Evolutionary conservation across 768 basidiomycete genomes (phyloP).

Genomic region (Dentipellis fragilis): DNA sequence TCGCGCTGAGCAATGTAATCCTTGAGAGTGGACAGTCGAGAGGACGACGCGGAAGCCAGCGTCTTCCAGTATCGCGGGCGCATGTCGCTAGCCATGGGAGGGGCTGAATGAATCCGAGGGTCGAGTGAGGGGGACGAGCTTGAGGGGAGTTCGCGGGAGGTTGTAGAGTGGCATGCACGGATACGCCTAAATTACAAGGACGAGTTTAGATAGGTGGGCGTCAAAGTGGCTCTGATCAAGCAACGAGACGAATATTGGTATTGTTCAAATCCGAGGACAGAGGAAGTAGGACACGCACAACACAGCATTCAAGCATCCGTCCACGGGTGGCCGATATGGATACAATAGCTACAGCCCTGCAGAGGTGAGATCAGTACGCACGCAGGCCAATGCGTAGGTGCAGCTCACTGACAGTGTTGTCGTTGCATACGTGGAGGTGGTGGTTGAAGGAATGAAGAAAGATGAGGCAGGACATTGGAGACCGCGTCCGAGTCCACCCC

Average conservation of each 20-base stretch:
- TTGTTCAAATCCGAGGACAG: background rate
- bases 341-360: too few relatives aligned
- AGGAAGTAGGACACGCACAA: background rate
- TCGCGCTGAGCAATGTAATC: constrained; percentile 41
- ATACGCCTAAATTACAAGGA: background rate
- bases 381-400: too few relatives aligned
- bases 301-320: background rate
- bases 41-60: constrained; percentile 22
- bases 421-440: too few relatives aligned
- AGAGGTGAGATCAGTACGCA: too few relatives aligned
- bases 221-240: background rate
- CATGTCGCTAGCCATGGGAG: constrained; percentile 22
- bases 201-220: background rate
- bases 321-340: too few relatives aligned
- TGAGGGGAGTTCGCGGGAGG: background rate
- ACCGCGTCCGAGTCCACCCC: too few relatives aligned
- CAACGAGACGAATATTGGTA: background rate
- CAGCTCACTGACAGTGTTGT: too few relatives aligned
- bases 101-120: background rate
- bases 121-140: background rate
- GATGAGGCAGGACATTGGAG: too few relatives aligned
- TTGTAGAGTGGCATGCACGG: background rate
- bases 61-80: constrained; percentile 20
- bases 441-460: too few relatives aligned
- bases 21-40: constrained; percentile 30